Evolutionary conservation across 2,329 filamentous ascomycete genomes (phyloP).

Genomic region (Colletotrichum higginsianum): DNA sequence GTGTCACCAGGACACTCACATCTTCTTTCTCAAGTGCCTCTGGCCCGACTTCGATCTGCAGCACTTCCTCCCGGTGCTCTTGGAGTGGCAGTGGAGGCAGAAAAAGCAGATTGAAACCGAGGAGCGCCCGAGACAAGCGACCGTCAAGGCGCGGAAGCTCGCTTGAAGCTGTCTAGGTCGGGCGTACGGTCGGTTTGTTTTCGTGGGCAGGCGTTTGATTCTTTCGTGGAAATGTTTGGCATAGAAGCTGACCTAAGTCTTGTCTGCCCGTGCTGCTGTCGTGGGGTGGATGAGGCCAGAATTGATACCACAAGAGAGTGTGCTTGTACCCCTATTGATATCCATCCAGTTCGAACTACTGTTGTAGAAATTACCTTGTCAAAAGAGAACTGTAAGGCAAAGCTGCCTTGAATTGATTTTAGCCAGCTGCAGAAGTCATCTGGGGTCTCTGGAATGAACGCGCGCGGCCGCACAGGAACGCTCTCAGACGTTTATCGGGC

Average conservation of each 20-base stretch:
- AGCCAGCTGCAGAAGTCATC: neutral
- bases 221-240: neutral
- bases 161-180: constrained; percentile 10
- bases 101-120: constrained; percentile 72
- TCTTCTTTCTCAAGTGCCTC: constrained; percentile 91
- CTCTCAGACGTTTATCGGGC: neutral
- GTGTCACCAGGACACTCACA: constrained; percentile 91
- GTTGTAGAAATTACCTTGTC: neutral
- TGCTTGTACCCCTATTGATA: constrained; percentile 36
- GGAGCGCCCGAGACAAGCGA: constrained; percentile 57
- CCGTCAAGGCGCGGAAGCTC: constrained; percentile 31
- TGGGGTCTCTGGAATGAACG: neutral
- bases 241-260: constrained; percentile 6
- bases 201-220: constrained; percentile 15
- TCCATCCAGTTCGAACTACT: constrained; percentile 21
- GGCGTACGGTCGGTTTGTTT: neutral
- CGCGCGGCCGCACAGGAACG: neutral
- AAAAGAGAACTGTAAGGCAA: neutral
- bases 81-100: constrained; percentile 87
- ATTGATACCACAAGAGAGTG: constrained; percentile 34
- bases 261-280: neutral
- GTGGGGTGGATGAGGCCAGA: constrained; percentile 4
- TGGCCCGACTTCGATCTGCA: constrained; percentile 98
- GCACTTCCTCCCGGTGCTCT: constrained; percentile 90
- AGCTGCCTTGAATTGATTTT: neutral